These are phyloP conservation scores for Calocybe indica DNA, from an alignment of 768 basidiomycete genomes.

Conservation along the genomic window DNA sequence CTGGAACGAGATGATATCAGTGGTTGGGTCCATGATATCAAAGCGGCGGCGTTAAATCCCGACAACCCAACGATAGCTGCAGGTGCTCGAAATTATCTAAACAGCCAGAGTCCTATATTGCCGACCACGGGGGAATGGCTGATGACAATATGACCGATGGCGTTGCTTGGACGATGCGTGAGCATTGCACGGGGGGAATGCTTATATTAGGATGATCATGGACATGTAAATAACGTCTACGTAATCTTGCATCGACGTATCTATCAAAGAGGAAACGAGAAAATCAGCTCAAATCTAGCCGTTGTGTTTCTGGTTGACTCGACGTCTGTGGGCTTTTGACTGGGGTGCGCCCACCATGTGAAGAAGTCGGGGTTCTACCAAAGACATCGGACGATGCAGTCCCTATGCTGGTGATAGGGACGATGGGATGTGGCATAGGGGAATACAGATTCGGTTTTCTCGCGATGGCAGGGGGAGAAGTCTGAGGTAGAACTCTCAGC, in stretches of 20 bases:
- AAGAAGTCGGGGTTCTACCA: constrained; percentile 53
- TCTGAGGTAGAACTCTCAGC: constrained; percentile 22
- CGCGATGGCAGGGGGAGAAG: constrained; percentile 39
- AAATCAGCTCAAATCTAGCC: constrained; percentile 12
- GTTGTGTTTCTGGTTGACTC: constrained; percentile 8
- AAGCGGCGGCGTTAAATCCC: too few species aligned
- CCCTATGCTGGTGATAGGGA: constrained; percentile 9
- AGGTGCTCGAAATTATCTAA: too few species aligned
- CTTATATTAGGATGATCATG: too few species aligned
- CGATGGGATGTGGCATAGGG: neutral
- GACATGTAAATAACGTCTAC: too few species aligned
- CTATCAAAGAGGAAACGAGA: neutral
- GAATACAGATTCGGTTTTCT: constrained; percentile 17
- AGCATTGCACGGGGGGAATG: too few species aligned
- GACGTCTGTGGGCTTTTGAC: constrained; percentile 19
- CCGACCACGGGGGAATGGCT: too few species aligned
- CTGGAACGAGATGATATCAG: too few species aligned
- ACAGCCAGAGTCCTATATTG: too few species aligned
- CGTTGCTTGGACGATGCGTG: too few species aligned
- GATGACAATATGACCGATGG: too few species aligned
- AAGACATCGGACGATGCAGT: constrained; percentile 18
- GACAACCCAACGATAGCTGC: too few species aligned
- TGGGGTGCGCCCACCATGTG: constrained; percentile 54
- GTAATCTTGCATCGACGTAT: neutral
- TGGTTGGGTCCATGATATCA: too few species aligned